Base-by-base conservation (phyloP, 148 eudicot species). In the Spergularia bocconei region DNA sequence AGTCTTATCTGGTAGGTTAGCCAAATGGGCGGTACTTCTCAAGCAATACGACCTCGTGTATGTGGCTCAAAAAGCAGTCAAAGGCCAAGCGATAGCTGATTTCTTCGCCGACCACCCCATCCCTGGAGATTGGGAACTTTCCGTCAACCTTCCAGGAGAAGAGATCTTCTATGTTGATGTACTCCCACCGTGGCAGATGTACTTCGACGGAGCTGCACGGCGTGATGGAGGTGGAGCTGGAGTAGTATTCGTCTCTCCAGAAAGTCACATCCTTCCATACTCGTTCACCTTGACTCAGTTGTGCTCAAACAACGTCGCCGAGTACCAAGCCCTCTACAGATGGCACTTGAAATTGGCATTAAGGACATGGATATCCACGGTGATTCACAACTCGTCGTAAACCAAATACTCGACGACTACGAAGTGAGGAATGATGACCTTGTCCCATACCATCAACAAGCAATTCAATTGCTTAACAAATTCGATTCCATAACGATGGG, bases 301-400 rank as follows among this genome's bases (percentile, higher is more conserved):
- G 5, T 78, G 72, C 60, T 65, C 67, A 6, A 72, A 78, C 13
- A 73, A 79, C 13, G 59, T 72, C 10, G 81, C 73, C 11, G 68
- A 58, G 9, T 73, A 79, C 13, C 60, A 19, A 59, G 11, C 11
- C 7, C 63, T 59, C 63, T 59, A 10, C 29, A 59, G 4, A n/a
- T 59, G 63, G 63, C 63, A 15, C 19, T 59, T 59, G 29, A 59
- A 19, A 59, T 59, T 1, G 63, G 2, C 13, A 29, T 59, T 59
- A 59, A 6, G 4, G 33, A 59, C 33, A 21, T 59, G 8, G 36
- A 19, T 29, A 21, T 59, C 1, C 20, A 19, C 21, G 63, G 13
- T 29, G 36, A 29, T 29, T 29, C 36, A 29, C 36, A 29, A 29
- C 36, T 29, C 36, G 1, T 29, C 36, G 21, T 21, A 3, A 59